Conservation (phyloP, 148 eudicot genomes). For the Spergularia marina region DNA sequence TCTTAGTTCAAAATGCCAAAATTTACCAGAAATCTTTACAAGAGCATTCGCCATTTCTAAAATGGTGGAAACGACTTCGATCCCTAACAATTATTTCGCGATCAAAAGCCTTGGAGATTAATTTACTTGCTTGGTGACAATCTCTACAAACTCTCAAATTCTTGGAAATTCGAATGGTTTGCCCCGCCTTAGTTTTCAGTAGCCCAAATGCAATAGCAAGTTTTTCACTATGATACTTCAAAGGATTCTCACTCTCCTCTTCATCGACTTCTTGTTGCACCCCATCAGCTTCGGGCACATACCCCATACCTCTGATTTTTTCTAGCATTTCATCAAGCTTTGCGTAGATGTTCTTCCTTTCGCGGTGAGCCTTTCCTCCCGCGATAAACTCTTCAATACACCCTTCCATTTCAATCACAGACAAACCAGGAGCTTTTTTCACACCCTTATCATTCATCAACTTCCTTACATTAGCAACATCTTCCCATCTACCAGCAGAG, state of each 20-base stretch:
- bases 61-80: constrained; percentile 73
- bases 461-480: constrained; percentile 57
- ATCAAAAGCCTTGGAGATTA: constrained; percentile 56
- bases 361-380: constrained; percentile 57
- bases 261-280: constrained; percentile 43
- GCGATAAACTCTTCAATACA: constrained; percentile 49
- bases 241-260: constrained; percentile 56
- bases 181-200: constrained; percentile 54
- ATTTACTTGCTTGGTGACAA: constrained; percentile 69
- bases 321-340: constrained; percentile 51
- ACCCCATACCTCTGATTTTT: constrained; percentile 43
- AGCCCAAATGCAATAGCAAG: constrained; percentile 72
- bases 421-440: constrained; percentile 52
- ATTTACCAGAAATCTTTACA: constrained; percentile 69
- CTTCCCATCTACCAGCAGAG: constrained; percentile 57
- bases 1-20: too few species aligned
- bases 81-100: constrained; percentile 70
- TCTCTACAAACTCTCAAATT: constrained; percentile 70
- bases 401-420: constrained; percentile 57
- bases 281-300: constrained; percentile 42
- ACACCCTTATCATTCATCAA: constrained; percentile 65
- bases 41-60: constrained; percentile 63
- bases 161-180: constrained; percentile 54
- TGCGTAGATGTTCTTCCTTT: constrained; percentile 47
- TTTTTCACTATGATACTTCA: constrained; percentile 67